Percentiles rank a stretch among this genome's conserved stretches.
These are phyloP conservation scores for Naganishia albida DNA, from an alignment of 1,284 basidiomycete genomes.

Conservation along the genomic window DNA sequence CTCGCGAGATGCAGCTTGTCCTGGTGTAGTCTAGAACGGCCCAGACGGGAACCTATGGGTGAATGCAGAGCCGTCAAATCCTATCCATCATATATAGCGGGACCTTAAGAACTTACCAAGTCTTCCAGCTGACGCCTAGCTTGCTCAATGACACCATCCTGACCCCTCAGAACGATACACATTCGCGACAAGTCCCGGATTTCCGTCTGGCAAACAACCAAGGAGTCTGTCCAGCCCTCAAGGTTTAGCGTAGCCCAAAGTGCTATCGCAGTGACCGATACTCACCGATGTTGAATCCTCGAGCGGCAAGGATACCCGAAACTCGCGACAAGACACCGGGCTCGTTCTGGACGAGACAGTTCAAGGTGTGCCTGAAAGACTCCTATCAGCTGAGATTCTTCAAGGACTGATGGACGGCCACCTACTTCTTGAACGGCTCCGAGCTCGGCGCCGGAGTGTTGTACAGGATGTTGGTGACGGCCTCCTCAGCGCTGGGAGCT, in stretches of 20 bases:
- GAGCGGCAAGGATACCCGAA: constrained; percentile 92
- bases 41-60: constrained; percentile 85
- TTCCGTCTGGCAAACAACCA: constrained; percentile 98
- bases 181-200: constrained; percentile 95
- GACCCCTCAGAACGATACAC: constrained; percentile 95
- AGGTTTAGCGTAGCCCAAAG: background rate
- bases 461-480: constrained; percentile 92
- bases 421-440: constrained; percentile 91
- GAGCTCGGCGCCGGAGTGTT: constrained; percentile 91
- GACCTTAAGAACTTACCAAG: constrained; percentile 63
- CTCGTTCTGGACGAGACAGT: constrained; percentile 99
- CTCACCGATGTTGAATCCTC: constrained; percentile 89
- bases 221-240: constrained; percentile 66
- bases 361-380: constrained; percentile 79
- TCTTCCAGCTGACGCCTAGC: constrained; percentile 91
- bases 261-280: background rate
- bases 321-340: constrained; percentile 97
- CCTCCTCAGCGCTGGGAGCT: constrained; percentile 76
- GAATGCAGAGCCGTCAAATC: no score
- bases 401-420: constrained; percentile 30
- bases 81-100: no score
- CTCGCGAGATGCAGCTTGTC: constrained; percentile 82
- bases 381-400: background rate
- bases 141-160: constrained; percentile 98
- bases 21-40: constrained; percentile 94